Base-by-base conservation (phyloP, 2,329 filamentous ascomycete genomes). In the Elsinoe australis region DNA sequence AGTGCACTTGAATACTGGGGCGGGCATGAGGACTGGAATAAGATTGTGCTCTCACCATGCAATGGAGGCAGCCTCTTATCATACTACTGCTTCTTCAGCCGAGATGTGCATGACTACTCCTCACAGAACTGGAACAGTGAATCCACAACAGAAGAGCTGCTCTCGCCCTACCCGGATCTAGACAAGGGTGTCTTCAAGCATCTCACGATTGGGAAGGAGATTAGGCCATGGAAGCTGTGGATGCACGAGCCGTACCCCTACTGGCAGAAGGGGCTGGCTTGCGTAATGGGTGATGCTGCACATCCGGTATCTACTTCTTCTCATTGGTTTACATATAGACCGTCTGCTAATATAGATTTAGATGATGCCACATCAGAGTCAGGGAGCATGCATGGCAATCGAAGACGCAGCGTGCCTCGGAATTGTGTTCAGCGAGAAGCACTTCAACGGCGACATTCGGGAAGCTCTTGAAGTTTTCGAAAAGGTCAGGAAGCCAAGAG, bases 81-180 rank as follows among this genome's bases (percentile, higher is more conserved):
- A 0, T 85, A 82, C 65, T 85, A 85, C 64, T 83, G 80, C 64
- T 83, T 83, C 69, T 83, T 82, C 63, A 75, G 79, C 0, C 70
- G 75, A 1, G 70, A 72, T 4, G 69, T 72, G 51, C 76, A 77
- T 5, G 78, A 84, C 58, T 83, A 79, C 58, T 69, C 71, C 2
- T 74, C 66, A 34, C 79, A 84, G 47, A 71, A 69, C 7, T 83
- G 80, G 79, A 76, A 72, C 0, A 67, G 67, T 0, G 73, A 75
- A 19, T 70, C 69, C 5, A 32, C 26, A 10, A 44, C 39, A 8
- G 39, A 44, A 32, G 39, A 44, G 17, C 66, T 85, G 0, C 67
- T 84, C 4, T 71, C 68, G 0, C 77, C 77, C 0, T 85, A 77
- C 51, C 78, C 77, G 0, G 66, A 76, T 19, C 69, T 85, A 0